These are phyloP conservation scores for Sporothrix brasiliensis DNA, from an alignment of 2,329 filamentous ascomycete genomes.

Conservation along the genomic window DNA sequence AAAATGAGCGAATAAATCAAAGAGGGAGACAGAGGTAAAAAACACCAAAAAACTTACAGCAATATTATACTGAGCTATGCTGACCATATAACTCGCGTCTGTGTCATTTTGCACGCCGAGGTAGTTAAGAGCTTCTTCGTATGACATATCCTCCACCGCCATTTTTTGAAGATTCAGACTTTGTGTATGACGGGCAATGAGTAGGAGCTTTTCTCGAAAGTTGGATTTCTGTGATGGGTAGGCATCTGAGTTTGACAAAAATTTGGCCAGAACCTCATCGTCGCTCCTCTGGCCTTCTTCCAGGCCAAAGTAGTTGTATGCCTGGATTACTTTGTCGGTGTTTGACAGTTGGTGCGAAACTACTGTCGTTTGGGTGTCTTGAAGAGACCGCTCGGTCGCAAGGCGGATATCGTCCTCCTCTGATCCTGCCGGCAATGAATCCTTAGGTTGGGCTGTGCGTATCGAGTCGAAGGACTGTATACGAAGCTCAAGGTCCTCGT, in stretches of 20 bases:
- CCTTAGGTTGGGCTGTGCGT: slow-evolving; percentile 29
- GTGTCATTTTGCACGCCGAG: slow-evolving; percentile 45
- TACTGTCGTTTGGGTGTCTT: slow-evolving; percentile 25
- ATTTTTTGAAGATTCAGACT: slow-evolving; percentile 34
- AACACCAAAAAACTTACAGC: slow-evolving; percentile 22
- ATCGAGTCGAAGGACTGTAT: slow-evolving; percentile 35
- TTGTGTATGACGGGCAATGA: slow-evolving; percentile 39
- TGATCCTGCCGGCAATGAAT: neutral
- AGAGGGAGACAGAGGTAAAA: neutral
- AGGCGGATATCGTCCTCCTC: slow-evolving; percentile 36
- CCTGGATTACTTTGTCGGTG: slow-evolving; percentile 31
- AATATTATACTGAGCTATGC: slow-evolving; percentile 36
- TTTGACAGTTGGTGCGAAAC: neutral
- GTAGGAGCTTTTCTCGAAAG: slow-evolving; percentile 40
- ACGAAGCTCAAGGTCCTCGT: slow-evolving; percentile 35
- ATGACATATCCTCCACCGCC: slow-evolving; percentile 33
- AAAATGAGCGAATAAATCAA: neutral
- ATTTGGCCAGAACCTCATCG: slow-evolving; percentile 37
- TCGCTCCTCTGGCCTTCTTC: slow-evolving; percentile 30
- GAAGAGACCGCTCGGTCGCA: slow-evolving; percentile 35
- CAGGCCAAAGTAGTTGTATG: slow-evolving; percentile 40
- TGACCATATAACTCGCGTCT: slow-evolving; percentile 40
- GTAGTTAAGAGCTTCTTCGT: slow-evolving; percentile 49
- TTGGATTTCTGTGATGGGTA: slow-evolving; percentile 39
- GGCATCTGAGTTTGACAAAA: slow-evolving; percentile 36